Evolutionary conservation across 2,329 filamentous ascomycete species (phyloP).

Genomic region (Dothidotthia symphoricarpi): DNA sequence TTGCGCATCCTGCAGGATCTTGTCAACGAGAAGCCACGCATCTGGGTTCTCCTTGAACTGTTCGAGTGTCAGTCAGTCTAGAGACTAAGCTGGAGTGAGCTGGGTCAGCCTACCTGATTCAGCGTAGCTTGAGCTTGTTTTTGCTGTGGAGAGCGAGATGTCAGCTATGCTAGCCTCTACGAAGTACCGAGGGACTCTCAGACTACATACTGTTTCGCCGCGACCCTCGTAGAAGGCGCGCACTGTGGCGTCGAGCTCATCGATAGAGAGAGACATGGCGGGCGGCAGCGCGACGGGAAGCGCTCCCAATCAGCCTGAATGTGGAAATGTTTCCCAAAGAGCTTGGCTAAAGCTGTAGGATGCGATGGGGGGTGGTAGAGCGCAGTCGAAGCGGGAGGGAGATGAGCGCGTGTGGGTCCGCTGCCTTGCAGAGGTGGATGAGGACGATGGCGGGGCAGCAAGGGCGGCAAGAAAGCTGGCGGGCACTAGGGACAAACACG

Average conservation of each 20-base stretch:
- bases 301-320: conserved; percentile 34
- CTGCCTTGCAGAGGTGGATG: conserved; percentile 31
- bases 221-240: conserved; percentile 96
- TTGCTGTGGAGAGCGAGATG: conserved; percentile 62
- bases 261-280: conserved; percentile 69
- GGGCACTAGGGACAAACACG: conserved; percentile 18
- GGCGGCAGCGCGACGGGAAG: conserved; percentile 32
- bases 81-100: conserved; percentile 5
- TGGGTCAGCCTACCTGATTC: conserved; percentile 70
- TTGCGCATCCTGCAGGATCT: conserved; percentile 88
- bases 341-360: conserved; percentile 12
- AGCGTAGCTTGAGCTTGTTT: conserved; percentile 90
- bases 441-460: conserved; percentile 37
- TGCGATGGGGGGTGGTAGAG: conserved; percentile 7
- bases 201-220: conserved; percentile 74
- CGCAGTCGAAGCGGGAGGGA: conserved; percentile 8
- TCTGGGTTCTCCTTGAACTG: conserved; percentile 99
- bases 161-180: conserved; percentile 46
- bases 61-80: conserved; percentile 18
- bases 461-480: conserved; percentile 14
- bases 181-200: no score
- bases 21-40: conserved; percentile 95
- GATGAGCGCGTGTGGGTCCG: conserved; percentile 23
- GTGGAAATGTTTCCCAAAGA: conserved; percentile 17
- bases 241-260: conserved; percentile 95